Base-by-base conservation (phyloP, 2,329 filamentous ascomycete genomes). In the Blumeria graminis region DNA sequence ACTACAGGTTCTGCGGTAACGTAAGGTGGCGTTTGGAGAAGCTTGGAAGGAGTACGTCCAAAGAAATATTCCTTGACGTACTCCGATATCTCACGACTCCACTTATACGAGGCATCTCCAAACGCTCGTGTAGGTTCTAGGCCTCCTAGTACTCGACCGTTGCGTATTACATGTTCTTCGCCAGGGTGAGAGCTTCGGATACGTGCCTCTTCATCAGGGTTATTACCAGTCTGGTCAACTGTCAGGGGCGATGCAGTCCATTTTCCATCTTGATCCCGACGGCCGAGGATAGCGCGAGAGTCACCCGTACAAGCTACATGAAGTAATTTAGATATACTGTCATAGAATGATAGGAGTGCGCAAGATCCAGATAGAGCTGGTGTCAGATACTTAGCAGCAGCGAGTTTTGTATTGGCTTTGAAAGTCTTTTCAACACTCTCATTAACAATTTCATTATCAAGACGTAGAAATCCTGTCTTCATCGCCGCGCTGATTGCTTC, bases 351-450 rank as follows among this genome's bases (percentile, higher is more conserved):
- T 9, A 98, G 76, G 6, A 98, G 78, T 43, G 92, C 93, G 67
- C 92, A 98, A 1, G 93, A 96, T n/a, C 92, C 92, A 1, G 92
- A 95, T 28, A 96, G 74, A 6, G 92, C 93, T 8, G 92, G 92
- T 9, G 89, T 89, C 13, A 98, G 78, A 6, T 94, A 75, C 69
- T 96, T 89, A 4, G 92, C 90, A 2, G 90, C 92, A 16, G 87
- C 81, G n/a, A 82, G 77, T 70, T 94, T 94, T 33, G 87, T 92
- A 62, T 89, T 86, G 14, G 84, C 81, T 67, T 93, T 88, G 62
- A 93, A 76, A 11, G 95, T 87, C 69, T 90, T 94, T 63, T 92
- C 79, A 38, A 94, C 90, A 59, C 86, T 94, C 67, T 88, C 84
- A 69, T 96, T 80, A 8, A 94, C 86, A 64, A 98, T 98, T 66